Conservation (phyloP, 306 rosid species). For the Argentina anserina region DNA sequence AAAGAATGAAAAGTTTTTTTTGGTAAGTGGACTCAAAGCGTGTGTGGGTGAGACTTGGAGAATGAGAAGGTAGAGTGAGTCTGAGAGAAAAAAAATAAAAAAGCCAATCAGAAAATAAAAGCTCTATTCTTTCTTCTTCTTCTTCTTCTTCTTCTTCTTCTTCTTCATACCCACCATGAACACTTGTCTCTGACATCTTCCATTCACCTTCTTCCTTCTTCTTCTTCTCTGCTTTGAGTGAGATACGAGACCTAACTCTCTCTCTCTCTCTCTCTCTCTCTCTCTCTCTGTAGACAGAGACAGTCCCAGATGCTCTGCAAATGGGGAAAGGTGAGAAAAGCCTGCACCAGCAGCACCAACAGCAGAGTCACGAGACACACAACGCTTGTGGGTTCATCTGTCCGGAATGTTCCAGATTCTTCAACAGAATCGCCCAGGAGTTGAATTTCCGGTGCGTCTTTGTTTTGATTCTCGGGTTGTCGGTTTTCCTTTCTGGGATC, state of each 20-base stretch:
- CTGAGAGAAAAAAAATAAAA: not conserved
- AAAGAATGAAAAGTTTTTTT: not conserved
- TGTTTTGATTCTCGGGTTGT: constrained; percentile 49
- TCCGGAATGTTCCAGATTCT: constrained; percentile 40
- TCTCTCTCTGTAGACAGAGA: too few relatives aligned
- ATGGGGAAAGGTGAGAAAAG: constrained; percentile 52
- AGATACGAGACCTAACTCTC: too few relatives aligned
- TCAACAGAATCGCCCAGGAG: constrained; percentile 26
- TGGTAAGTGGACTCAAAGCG: not conserved
- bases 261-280: too few relatives aligned
- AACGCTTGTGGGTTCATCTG: constrained; percentile 40
- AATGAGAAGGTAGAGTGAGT: not conserved
- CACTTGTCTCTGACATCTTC: constrained; percentile 37
- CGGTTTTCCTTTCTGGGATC: constrained; percentile 64
- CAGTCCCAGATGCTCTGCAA: constrained; percentile 49
- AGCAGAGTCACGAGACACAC: constrained; percentile 26
- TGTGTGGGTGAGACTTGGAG: constrained; percentile 4
- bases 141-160: constrained; percentile 1
- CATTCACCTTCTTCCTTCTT: constrained; percentile 1
- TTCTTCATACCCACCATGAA: constrained; percentile 19
- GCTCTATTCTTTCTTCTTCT: not conserved
- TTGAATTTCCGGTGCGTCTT: constrained; percentile 73
- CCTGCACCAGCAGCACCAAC: constrained; percentile 42
- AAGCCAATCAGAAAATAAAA: not conserved
- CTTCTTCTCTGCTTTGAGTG: too few relatives aligned